phyloP scores from a whole-genome alignment of 75 land plant genomes.

The Pinus tabuliformis region DNA sequence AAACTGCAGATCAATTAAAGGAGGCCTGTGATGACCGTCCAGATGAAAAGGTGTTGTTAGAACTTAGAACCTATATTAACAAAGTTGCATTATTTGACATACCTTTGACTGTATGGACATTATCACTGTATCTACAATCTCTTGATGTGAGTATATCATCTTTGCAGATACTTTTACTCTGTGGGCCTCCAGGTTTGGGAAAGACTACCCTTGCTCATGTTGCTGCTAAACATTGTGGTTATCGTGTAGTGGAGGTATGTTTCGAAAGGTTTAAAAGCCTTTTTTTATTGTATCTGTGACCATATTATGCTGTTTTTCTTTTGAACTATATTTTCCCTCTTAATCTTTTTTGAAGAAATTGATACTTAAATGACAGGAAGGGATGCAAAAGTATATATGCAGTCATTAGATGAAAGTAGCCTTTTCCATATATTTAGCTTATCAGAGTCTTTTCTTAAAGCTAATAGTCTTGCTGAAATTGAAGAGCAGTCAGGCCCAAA shows the following conservation, averaged over 20 bases:
- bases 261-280: background rate
- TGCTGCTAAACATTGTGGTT: constrained; percentile 98
- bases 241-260: constrained; percentile 90
- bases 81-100: background rate
- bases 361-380: no score
- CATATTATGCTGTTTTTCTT: no score
- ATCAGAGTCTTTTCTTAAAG: no score
- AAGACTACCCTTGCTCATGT: constrained; percentile 99
- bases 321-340: no score
- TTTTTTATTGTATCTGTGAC: background rate
- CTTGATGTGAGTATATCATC: background rate
- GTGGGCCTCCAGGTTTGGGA: constrained; percentile 99
- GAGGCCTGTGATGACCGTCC: constrained; percentile 48
- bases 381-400: no score
- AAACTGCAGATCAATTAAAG: constrained; percentile 22
- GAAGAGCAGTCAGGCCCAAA: no score
- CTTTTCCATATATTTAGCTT: no score
- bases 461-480: no score
- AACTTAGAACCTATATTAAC: background rate
- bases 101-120: background rate
- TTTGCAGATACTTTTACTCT: constrained; percentile 85
- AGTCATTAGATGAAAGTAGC: no score
- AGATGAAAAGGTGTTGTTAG: constrained; percentile 68
- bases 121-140: background rate
- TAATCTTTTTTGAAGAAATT: no score